Percentiles rank a stretch among this genome's conserved stretches.
phyloP scores from a whole-genome alignment of 1,284 basidiomycete species.

The Ceratobasidium sp. region DNA sequence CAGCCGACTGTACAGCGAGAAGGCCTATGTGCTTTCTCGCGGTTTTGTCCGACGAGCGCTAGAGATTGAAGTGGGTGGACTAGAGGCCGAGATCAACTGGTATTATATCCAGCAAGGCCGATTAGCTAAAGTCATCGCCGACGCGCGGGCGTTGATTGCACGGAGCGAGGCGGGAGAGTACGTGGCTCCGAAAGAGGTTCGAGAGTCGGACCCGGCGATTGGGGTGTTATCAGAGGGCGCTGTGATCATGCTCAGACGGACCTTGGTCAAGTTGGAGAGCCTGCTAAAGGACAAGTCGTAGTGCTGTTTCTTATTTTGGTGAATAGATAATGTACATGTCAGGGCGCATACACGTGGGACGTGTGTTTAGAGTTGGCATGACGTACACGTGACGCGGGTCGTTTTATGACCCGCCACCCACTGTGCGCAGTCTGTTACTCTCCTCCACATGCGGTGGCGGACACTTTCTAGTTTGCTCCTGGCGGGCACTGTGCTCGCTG shows the following conservation, averaged over 20 bases:
- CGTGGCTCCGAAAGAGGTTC: constrained; percentile 50
- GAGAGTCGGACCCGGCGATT: constrained; percentile 65
- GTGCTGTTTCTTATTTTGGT: constrained; percentile 13
- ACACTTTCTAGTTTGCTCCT: neutral
- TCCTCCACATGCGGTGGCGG: constrained; percentile 31
- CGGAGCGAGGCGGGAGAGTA: constrained; percentile 61
- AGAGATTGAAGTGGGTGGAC: constrained; percentile 71
- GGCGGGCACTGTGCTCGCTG: constrained; percentile 9
- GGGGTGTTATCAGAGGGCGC: constrained; percentile 80
- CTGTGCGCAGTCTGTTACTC: neutral
- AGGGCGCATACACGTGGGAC: constrained; percentile 9
- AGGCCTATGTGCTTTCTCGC: constrained; percentile 88
- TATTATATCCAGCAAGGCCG: constrained; percentile 73
- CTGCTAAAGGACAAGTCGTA: constrained; percentile 45
- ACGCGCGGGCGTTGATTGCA: constrained; percentile 68
- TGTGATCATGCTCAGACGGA: constrained; percentile 78
- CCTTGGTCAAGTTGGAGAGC: constrained; percentile 61
- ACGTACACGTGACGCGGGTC: constrained; percentile 24
- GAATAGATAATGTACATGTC: constrained; percentile 27
- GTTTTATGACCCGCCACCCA: constrained; percentile 4
- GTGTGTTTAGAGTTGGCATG: neutral
- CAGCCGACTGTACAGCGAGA: constrained; percentile 86
- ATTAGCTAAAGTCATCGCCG: constrained; percentile 70
- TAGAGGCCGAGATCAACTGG: constrained; percentile 76
- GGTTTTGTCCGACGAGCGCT: constrained; percentile 87